phyloP scores from a whole-genome alignment of 169 alveolate genomes.

The Eimeria acervulina region DNA sequence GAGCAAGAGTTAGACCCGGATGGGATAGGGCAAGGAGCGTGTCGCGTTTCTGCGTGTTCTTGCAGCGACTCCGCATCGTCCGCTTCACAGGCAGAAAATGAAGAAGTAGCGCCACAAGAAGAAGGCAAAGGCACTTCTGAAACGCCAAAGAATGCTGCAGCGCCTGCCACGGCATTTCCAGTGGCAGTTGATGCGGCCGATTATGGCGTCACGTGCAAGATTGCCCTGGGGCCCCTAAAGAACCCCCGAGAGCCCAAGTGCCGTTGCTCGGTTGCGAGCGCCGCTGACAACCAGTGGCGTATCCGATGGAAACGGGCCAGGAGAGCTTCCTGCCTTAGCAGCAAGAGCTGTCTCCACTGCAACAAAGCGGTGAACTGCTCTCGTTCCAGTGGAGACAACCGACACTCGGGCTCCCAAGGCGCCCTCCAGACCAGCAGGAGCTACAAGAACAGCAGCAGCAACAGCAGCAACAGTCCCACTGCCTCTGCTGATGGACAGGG shows the following conservation, averaged over 20 bases:
- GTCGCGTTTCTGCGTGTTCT: neutral
- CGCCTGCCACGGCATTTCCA: neutral
- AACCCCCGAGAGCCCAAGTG: neutral
- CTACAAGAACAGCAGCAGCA: constrained; percentile 3
- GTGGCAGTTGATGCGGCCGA: constrained; percentile 26
- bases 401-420: neutral
- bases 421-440: neutral
- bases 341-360: neutral
- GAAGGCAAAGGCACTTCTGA: neutral
- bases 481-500: neutral
- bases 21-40: neutral
- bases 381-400: neutral
- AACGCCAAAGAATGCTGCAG: neutral
- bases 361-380: neutral
- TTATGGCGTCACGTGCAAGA: neutral
- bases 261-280: constrained; percentile 1
- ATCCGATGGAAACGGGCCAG: constrained; percentile 16
- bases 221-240: neutral
- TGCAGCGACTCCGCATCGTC: neutral
- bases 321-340: constrained; percentile 22
- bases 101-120: neutral
- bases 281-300: neutral
- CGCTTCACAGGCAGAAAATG: neutral
- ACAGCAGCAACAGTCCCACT: neutral
- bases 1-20: neutral